A percentile compares a stretch with the other conserved stretches of the same genome.
These are phyloP conservation scores for Solanum boliviense DNA, from an alignment of 257 asterid species.

Conservation along the genomic window DNA sequence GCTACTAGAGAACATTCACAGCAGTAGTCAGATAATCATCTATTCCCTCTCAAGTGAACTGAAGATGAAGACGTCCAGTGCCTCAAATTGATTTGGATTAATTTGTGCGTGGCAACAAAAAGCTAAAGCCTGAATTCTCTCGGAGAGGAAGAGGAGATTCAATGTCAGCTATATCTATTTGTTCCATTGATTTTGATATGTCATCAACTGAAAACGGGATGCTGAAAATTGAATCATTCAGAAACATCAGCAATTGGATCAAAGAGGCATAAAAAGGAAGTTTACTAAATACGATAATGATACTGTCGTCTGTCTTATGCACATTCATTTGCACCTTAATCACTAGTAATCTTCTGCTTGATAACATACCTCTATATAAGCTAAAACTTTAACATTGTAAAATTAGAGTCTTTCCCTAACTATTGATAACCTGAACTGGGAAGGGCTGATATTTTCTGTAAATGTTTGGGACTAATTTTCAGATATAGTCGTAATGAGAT, in stretches of 20 bases:
- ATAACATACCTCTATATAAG: neutral
- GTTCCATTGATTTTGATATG: conserved; percentile 94
- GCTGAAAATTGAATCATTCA: conserved; percentile 39
- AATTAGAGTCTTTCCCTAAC: neutral
- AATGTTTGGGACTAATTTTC: neutral
- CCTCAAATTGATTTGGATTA: neutral
- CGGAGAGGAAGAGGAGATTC: conserved; percentile 82
- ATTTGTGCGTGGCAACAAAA: conserved; percentile 51
- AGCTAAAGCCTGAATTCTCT: conserved; percentile 83
- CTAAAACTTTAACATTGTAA: neutral
- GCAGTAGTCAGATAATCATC: neutral
- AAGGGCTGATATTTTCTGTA: neutral
- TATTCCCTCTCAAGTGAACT: neutral
- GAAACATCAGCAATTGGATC: conserved; percentile 9
- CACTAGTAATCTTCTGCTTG: neutral
- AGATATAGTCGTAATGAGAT: neutral
- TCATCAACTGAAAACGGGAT: conserved; percentile 96
- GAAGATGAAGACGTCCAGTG: neutral
- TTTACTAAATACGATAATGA: neutral
- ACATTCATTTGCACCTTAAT: neutral
- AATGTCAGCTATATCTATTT: conserved; percentile 69
- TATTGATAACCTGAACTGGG: neutral
- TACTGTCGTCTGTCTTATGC: neutral
- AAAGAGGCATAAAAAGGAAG: neutral
- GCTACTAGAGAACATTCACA: neutral